phyloP scores from a whole-genome alignment of 2,329 filamentous ascomycete genomes.

The Scolecobasidium constrictum region DNA sequence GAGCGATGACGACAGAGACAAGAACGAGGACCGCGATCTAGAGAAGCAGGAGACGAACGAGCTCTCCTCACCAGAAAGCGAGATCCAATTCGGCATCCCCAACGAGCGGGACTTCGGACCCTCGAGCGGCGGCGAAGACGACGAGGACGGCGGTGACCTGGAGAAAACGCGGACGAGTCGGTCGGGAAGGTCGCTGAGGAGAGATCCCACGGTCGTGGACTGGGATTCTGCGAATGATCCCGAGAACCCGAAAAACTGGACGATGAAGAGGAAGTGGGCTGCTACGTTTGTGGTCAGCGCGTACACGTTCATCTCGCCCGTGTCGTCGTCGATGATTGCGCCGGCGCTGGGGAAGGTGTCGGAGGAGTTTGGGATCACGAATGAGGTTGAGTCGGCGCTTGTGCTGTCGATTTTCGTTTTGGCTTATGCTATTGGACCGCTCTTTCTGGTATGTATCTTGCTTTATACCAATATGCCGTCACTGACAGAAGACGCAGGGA shows the following conservation, averaged over 20 bases:
- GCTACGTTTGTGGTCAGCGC: conserved; percentile 31
- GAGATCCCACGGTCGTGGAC: conserved; percentile 20
- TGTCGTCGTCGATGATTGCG: conserved; percentile 28
- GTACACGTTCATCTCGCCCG: conserved; percentile 28
- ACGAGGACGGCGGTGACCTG: neutral
- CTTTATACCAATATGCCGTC: conserved; percentile 14
- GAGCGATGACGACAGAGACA: neutral
- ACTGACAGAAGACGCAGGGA: neutral
- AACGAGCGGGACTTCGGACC: conserved; percentile 5
- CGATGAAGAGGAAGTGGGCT: conserved; percentile 31
- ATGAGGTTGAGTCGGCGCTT: conserved; percentile 20
- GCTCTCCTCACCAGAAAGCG: conserved; percentile 1
- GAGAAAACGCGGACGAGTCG: neutral
- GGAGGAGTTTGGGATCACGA: conserved; percentile 23
- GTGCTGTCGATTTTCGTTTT: conserved; percentile 29
- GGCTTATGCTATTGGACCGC: conserved; percentile 27
- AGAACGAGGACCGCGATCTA: conserved; percentile 1
- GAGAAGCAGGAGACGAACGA: conserved; percentile 3
- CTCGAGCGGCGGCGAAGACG: neutral
- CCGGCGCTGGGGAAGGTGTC: conserved; percentile 23
- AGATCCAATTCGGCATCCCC: conserved; percentile 1
- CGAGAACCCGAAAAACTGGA: conserved; percentile 37
- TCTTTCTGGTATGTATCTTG: conserved; percentile 26
- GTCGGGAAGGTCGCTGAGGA: neutral
- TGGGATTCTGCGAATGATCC: conserved; percentile 37